Evolutionary conservation across 768 basidiomycete species (phyloP), one percentile per base, ranked within the genome.

Genomic region (Calocera cornea): DNA sequence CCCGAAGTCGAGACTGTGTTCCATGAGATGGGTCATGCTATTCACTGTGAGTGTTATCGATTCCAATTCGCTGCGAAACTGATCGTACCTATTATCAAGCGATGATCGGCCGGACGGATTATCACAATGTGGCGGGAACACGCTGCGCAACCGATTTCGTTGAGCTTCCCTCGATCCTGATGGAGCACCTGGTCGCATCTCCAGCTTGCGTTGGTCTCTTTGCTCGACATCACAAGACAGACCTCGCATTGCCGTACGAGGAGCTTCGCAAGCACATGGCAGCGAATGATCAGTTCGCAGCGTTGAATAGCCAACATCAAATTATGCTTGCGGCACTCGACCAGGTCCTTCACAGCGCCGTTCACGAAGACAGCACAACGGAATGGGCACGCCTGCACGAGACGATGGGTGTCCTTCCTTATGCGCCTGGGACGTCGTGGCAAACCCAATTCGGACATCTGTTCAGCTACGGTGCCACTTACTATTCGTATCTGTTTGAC

Each of bases 21-120:
- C 78, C 97, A 99, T 72, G 97, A 99, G 78, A 97, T 98, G 93
- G 97, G 97, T 0, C 97, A 99, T 78, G 97, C 97, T 12, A 93
- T 99, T 85, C 97, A 99, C 75, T 99, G 97, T 97, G 73, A 82
- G 93, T 81, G 17, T 38, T 34, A 19, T 31, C 31, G 2, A 22
- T 60, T 60, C n/a, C 66, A 36, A 70, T 50, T 19, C 34, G 65
- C 38, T n/a, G 50, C 36, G 67, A 3, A 31, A n/a, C 44, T 64
- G 65, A 60, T 40, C 36, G 40, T 24, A 41, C 16, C 68, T 64
- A 66, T n/a, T 49, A 34, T 31, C 14, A 71, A 98, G 95, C 97
- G 0, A 99, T 99, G 97, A 88, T 98, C 69, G 95, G 95, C 49
- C 83, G 91, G 54, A 98, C 95, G 8, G 94, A 95, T 72, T 97